A percentile compares a stretch with the other conserved stretches of the same genome.
Conservation (phyloP, 176 grass and related monocot genomes). For the Elaeis guineensis region DNA sequence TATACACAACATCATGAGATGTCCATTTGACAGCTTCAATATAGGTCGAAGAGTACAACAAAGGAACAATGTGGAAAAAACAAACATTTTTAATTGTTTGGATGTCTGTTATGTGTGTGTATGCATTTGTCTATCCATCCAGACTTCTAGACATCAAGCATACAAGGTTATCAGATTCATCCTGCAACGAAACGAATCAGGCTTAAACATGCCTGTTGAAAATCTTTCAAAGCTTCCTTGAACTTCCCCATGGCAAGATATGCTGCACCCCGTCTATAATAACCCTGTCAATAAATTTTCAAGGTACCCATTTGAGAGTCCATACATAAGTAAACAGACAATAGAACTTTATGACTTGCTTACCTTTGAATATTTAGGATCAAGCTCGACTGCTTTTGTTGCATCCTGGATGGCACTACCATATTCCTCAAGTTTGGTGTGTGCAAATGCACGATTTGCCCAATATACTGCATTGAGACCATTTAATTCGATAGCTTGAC, state of each 20-base stretch:
- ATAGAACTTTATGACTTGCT: background rate
- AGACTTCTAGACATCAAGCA: too few species aligned
- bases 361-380: slow-evolving; percentile 80
- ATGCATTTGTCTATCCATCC: too few species aligned
- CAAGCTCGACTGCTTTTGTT: slow-evolving; percentile 71
- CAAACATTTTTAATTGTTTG: too few species aligned
- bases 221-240: slow-evolving; percentile 94
- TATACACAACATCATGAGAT: too few species aligned
- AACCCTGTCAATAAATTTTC: slow-evolving; percentile 40
- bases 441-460: slow-evolving; percentile 85
- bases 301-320: background rate
- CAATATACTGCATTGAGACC: slow-evolving; percentile 75
- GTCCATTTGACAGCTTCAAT: too few species aligned
- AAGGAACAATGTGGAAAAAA: too few species aligned
- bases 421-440: slow-evolving; percentile 83
- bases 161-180: too few species aligned
- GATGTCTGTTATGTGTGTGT: too few species aligned
- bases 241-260: slow-evolving; percentile 96
- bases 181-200: too few species aligned
- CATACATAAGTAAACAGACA: background rate
- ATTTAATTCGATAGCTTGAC: slow-evolving; percentile 75
- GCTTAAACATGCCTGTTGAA: slow-evolving; percentile 55
- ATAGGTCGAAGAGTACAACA: too few species aligned
- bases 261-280: slow-evolving; percentile 75
- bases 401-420: slow-evolving; percentile 82